Percentiles rank a stretch among this genome's conserved stretches.
These are phyloP conservation scores for Patellaria atrata DNA, from an alignment of 495 filamentous ascomycete genomes.

Conservation along the genomic window DNA sequence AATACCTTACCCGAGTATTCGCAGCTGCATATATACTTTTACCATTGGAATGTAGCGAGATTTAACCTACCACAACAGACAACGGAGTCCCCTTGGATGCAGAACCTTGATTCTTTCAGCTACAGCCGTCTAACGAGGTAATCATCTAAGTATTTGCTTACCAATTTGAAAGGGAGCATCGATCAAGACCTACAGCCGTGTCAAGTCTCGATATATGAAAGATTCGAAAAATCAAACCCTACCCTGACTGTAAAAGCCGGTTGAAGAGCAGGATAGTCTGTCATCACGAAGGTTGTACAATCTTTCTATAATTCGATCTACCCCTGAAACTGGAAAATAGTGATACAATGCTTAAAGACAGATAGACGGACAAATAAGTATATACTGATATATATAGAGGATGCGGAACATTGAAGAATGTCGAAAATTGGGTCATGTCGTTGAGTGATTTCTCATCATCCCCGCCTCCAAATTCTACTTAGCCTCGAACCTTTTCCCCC, in stretches of 20 bases:
- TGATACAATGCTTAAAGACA: too few relatives aligned
- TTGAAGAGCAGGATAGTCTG: slow-evolving; percentile 30
- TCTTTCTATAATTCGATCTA: too few relatives aligned
- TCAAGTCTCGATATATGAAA: background rate
- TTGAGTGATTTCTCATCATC: too few relatives aligned
- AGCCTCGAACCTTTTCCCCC: too few relatives aligned
- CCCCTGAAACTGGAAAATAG: too few relatives aligned
- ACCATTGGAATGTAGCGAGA: background rate
- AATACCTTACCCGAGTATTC: background rate
- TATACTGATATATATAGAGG: too few relatives aligned
- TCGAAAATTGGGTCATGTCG: too few relatives aligned
- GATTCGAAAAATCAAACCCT: slow-evolving; percentile 2
- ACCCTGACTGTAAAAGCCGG: slow-evolving; percentile 34
- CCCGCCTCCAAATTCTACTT: too few relatives aligned
- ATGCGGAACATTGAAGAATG: too few relatives aligned
- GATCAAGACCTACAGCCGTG: slow-evolving; percentile 15
- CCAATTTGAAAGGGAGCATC: slow-evolving; percentile 18
- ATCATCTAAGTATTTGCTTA: background rate
- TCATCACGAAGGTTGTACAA: too few relatives aligned
- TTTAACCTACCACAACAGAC: slow-evolving; percentile 21
- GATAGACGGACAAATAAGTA: too few relatives aligned
- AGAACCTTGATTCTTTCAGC: background rate
- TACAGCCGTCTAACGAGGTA: too few relatives aligned
- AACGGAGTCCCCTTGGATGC: slow-evolving; percentile 17
- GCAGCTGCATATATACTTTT: background rate